phyloP scores from a whole-genome alignment of 1,284 basidiomycete species.

The Papiliotrema laurentii region DNA sequence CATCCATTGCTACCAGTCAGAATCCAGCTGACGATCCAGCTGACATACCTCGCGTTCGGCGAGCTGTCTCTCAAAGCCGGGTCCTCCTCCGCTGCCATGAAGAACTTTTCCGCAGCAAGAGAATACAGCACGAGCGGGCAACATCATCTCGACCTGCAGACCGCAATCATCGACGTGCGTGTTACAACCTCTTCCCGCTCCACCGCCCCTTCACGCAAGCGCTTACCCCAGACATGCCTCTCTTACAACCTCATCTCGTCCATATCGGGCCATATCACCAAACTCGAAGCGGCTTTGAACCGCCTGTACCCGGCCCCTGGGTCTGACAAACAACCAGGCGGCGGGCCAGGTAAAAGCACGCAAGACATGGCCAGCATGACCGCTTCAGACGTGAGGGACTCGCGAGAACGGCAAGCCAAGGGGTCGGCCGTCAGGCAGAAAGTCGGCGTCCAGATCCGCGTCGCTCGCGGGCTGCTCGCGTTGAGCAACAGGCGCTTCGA shows the following conservation, averaged over 20 bases:
- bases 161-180: constrained; percentile 34
- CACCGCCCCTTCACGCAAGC: too few species aligned
- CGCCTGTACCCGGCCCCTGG: constrained; percentile 25
- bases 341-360: constrained; percentile 1
- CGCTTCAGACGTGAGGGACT: constrained; percentile 28
- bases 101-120: constrained; percentile 24
- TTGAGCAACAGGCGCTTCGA: constrained; percentile 21
- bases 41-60: constrained; percentile 40
- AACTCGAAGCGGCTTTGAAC: constrained; percentile 37
- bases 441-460: constrained; percentile 27
- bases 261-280: constrained; percentile 34
- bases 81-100: constrained; percentile 20
- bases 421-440: constrained; percentile 13
- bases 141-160: constrained; percentile 38
- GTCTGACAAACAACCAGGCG: not conserved
- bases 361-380: constrained; percentile 29
- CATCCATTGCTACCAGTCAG: too few species aligned
- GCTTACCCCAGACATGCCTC: constrained; percentile 21
- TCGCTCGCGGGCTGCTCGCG: constrained; percentile 29
- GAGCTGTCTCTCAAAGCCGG: constrained; percentile 34
- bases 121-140: constrained; percentile 34
- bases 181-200: too few species aligned
- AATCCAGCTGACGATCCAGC: constrained; percentile 15
- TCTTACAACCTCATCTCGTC: constrained; percentile 28
- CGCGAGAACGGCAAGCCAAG: constrained; percentile 22